Base-by-base conservation (phyloP, 2,329 filamentous ascomycete genomes). In the Colletotrichum lindemuthianum region DNA sequence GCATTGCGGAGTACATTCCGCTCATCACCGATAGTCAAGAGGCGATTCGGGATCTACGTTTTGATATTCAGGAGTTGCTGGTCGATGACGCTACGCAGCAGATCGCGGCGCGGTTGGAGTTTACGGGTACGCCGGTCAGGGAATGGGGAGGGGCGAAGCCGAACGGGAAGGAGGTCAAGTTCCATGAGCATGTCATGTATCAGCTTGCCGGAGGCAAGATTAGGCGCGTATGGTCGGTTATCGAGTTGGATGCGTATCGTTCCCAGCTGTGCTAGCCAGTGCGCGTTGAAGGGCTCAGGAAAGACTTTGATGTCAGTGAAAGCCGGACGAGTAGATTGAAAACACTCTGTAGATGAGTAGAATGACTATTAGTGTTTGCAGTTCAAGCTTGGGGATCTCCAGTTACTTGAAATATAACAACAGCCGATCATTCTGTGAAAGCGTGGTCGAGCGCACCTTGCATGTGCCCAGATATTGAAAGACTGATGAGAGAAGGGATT, bases 121-220 rank as follows among this genome's bases (percentile, higher is more conserved):
- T 76, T 55, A 70, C 67, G 3, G 76, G 76, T 1, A 74, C 66
- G 6, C 76, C 75, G 3, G 68, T 68, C 2, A 67, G 55, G 16
- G 55, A 51, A 13, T 70, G 76, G 15, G 67, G 67, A 8, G 76
- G 73, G 11, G 70, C 70, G 4, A 61, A 69, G 45, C 71, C 73
- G 6, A 75, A 67, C n/a, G 75, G 74, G 9, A 68, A 68, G 6
- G 4, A 44, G 6, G 73, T 77, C 6, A 48, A 39, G 2, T 75
- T 78, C 54, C 58, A 64, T 13, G 77, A 79, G 68, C 71, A 75
- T 48, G 76, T 73, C 24, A 73, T 75, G 6, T 79, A 78, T 59
- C 68, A 69, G 52, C 69, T 78, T 11, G 60, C 70, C 8, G 67
- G 58, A 2, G 76, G 75, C 1, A 76, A 68, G 69, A 76, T 79